Conservation (phyloP, 352 stramenopile genomes). For the Pythium dissimile region DNA sequence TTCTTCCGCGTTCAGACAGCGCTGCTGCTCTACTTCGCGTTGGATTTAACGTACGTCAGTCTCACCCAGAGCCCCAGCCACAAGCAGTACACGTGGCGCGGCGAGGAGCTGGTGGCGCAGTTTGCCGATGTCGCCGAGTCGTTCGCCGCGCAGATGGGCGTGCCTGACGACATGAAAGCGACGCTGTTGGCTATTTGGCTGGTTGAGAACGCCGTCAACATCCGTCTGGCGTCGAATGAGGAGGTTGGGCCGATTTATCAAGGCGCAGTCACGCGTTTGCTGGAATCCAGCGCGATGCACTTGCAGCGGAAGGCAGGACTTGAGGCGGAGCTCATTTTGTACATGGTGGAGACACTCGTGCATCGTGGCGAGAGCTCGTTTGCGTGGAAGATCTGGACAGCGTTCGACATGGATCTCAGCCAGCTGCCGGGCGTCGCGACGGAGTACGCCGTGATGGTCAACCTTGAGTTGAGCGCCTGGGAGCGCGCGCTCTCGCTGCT, state of each 20-base stretch:
- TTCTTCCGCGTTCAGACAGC: slow-evolving; percentile 76
- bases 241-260: slow-evolving; percentile 66
- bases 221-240: slow-evolving; percentile 60
- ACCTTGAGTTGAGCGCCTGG: slow-evolving; percentile 72
- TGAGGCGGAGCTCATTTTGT: slow-evolving; percentile 64
- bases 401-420: slow-evolving; percentile 60
- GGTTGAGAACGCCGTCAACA: slow-evolving; percentile 72
- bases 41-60: slow-evolving; percentile 70
- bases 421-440: slow-evolving; percentile 44
- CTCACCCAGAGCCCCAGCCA: slow-evolving; percentile 3
- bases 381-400: slow-evolving; percentile 85
- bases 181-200: slow-evolving; percentile 77
- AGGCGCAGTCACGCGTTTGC: slow-evolving; percentile 47
- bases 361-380: slow-evolving; percentile 69
- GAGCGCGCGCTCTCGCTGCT: slow-evolving; percentile 64
- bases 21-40: slow-evolving; percentile 75
- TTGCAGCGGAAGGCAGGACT: slow-evolving; percentile 73
- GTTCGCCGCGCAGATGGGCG: slow-evolving; percentile 62
- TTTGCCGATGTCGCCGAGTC: slow-evolving; percentile 64
- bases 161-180: slow-evolving; percentile 81
- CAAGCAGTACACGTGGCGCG: slow-evolving; percentile 38
- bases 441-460: slow-evolving; percentile 74
- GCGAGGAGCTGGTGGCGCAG: slow-evolving; percentile 50
- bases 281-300: slow-evolving; percentile 74
- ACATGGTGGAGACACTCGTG: slow-evolving; percentile 75